Evolutionary conservation across 768 basidiomycete species (phyloP), one percentile per base, ranked within the genome.

Genomic region (Glaciozyma martinii): DNA sequence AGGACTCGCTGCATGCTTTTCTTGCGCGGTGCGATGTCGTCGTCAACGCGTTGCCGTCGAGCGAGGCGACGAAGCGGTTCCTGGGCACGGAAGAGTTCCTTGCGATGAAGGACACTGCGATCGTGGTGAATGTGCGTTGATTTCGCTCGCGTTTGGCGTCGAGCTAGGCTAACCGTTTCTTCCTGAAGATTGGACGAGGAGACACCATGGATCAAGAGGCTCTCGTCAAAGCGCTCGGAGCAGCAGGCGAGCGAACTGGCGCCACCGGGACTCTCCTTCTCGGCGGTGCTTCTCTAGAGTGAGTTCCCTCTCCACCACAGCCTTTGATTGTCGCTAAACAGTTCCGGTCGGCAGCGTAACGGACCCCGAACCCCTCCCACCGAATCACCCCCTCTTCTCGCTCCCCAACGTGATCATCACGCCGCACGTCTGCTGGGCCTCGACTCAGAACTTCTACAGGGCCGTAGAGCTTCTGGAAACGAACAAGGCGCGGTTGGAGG

Each of bases 281-380:
- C 15, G 53, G 55, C 49, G 52, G 52, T n/a, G 55, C 49, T 15
- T 23, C 33, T 2, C 43, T 46, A 23, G 59, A 62, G 59, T 59
- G n/a, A 32, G 59, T 59, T n/a, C 23, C 27, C 2, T 16, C 3
- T 18, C 19, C 33, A 33, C 44, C 18, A 23, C 29, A 33, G 30
- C 29, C 25, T 50, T 4, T 27, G 10, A 1, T 3, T 7, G 6
- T 5, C 6, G 10, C 55, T 40, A n/a, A 56, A n/a, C 42, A 27
- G 25, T 10, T 32, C 10, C 5, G 21, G 13, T 9, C 25, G 16
- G 1, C 58, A 59, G 59, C 70, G 78, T 78, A 5, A 78, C 78
- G 0, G 75, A 76, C 58, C 77, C 78, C 7, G 78, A 78, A 65
- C 78, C 78, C 1, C 71, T 78, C 12, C 73, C 77, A 0, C 63